Percentiles rank a stretch among this genome's conserved stretches.
Evolutionary conservation across 2,329 filamentous ascomycete species (phyloP).

Genomic region (Fusarium pseudocircinatum): DNA sequence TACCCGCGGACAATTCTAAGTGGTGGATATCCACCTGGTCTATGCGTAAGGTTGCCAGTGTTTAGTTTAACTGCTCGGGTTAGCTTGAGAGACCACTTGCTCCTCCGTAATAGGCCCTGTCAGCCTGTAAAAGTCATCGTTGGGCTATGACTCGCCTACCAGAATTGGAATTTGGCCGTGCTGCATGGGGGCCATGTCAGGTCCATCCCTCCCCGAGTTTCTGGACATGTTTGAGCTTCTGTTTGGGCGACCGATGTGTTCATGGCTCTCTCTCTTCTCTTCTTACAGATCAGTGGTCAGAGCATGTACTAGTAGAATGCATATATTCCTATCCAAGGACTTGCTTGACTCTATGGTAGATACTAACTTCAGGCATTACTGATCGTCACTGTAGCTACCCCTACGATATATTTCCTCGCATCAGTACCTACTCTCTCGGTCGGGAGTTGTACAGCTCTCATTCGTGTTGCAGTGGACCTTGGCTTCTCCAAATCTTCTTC

Average conservation of each 20-base stretch:
- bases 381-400: not conserved
- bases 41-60: not conserved
- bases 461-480: conserved; percentile 13
- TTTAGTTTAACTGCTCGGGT: conserved; percentile 5
- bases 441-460: conserved; percentile 4
- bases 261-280: not conserved
- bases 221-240: not conserved
- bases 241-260: conserved; percentile 15
- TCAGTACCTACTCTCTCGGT: not conserved
- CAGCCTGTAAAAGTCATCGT: not conserved
- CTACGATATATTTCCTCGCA: not conserved
- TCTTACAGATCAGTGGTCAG: not conserved
- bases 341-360: not conserved
- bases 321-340: not conserved
- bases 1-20: not conserved
- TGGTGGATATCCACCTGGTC: conserved; percentile 16
- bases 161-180: conserved; percentile 6
- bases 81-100: conserved; percentile 10
- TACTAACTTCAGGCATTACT: not conserved
- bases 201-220: not conserved
- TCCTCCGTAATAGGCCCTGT: not conserved
- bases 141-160: conserved; percentile 17
- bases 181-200: not conserved
- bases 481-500: not conserved
- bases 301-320: not conserved